Percentiles rank a stretch among this genome's conserved stretches.
phyloP scores from a whole-genome alignment of 495 filamentous ascomycete species.

The Neurospora sublineolata region DNA sequence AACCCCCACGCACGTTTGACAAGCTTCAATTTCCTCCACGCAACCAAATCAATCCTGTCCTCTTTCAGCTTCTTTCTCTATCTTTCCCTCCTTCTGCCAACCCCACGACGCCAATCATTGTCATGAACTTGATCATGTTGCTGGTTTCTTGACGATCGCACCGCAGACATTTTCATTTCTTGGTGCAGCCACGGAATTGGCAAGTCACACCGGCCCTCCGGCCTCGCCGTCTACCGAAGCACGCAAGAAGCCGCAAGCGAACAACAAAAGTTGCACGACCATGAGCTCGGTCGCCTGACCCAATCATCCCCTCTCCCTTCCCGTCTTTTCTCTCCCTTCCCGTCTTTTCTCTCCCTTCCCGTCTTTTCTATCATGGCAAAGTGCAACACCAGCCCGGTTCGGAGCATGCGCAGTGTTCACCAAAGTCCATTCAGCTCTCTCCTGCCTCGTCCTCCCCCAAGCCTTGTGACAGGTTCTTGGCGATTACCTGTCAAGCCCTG shows the following conservation, averaged over 20 bases:
- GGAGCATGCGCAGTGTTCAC: background rate
- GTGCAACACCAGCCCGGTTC: background rate
- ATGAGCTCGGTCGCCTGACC: background rate
- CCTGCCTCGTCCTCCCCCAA: background rate
- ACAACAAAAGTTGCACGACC: background rate
- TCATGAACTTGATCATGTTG: background rate
- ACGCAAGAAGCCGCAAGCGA: background rate
- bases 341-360: too few relatives aligned
- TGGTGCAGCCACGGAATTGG: conserved; percentile 1
- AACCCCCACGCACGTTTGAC: conserved; percentile 17
- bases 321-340: too few relatives aligned
- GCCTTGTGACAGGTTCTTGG: background rate
- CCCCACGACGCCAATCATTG: background rate
- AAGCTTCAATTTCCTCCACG: conserved; percentile 14
- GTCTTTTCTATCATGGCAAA: background rate
- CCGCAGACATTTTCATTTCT: background rate
- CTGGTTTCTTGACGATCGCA: background rate
- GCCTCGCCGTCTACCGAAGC: conserved; percentile 13
- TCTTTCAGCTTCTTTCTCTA: conserved; percentile 1
- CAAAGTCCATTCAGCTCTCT: background rate
- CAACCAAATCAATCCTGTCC: conserved; percentile 4
- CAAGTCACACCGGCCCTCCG: conserved; percentile 8
- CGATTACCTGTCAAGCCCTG: background rate
- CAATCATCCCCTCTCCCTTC: background rate
- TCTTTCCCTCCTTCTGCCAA: conserved; percentile 1